Evolutionary conservation across 1,139 yeast species (phyloP).

Genomic region (Spathaspora sp.): DNA sequence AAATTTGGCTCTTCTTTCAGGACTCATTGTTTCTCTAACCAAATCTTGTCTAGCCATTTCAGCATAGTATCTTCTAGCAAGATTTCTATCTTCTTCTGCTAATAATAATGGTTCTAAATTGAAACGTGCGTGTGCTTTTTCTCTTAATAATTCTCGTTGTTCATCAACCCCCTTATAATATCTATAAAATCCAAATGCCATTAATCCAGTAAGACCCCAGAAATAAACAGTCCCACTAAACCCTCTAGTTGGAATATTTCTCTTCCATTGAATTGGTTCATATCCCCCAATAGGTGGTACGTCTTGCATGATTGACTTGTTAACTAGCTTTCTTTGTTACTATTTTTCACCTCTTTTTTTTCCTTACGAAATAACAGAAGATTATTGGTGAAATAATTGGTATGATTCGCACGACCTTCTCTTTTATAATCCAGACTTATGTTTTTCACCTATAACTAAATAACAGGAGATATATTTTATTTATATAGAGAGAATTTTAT

Average conservation of each 20-base stretch:
- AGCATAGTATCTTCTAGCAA: conserved; percentile 69
- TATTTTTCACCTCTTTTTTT: neutral
- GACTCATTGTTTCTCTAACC: conserved; percentile 44
- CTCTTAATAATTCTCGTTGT: conserved; percentile 74
- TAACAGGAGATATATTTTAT: neutral
- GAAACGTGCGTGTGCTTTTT: conserved; percentile 76
- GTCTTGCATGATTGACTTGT: conserved; percentile 54
- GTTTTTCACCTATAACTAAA: no score
- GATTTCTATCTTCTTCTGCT: conserved; percentile 82
- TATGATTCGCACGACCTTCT: conserved; percentile 2
- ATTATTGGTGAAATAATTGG: neutral
- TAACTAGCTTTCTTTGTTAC: neutral
- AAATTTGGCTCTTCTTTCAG: conserved; percentile 39
- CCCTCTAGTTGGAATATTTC: conserved; percentile 83
- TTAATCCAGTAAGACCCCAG: conserved; percentile 59
- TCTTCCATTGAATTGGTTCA: conserved; percentile 86
- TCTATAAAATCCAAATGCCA: conserved; percentile 73
- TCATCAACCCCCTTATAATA: conserved; percentile 70
- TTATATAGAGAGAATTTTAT: neutral
- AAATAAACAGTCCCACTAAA: conserved; percentile 76
- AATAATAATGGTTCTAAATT: conserved; percentile 70
- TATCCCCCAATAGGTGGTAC: conserved; percentile 88
- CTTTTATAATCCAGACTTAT: no score
- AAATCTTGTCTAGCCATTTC: conserved; percentile 67
- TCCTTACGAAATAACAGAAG: neutral